Percentiles rank a stretch among this genome's conserved stretches.
phyloP scores from a whole-genome alignment of 371 early-diverging fungal species.

The Entomophthora muscae region DNA sequence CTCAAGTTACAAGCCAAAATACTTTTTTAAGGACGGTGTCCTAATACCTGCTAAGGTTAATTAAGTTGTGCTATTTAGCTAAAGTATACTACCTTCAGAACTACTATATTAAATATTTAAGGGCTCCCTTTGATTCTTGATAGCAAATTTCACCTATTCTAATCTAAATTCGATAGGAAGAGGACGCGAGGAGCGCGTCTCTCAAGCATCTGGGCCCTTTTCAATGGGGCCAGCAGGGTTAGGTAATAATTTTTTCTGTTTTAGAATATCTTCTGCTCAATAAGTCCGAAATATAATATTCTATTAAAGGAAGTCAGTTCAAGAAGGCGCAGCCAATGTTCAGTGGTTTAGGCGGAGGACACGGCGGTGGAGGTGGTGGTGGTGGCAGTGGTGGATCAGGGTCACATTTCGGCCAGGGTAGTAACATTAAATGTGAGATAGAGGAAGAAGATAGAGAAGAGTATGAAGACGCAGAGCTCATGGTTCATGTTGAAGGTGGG shows the following conservation, averaged over 20 bases:
- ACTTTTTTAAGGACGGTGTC: too few relatives aligned
- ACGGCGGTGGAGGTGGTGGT: not conserved
- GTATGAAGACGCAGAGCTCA: constrained; percentile 2
- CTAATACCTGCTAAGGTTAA: too few relatives aligned
- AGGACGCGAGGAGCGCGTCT: not conserved
- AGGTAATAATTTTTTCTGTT: too few relatives aligned
- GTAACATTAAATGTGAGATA: not conserved
- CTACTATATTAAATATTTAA: too few relatives aligned
- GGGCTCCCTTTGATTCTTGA: too few relatives aligned
- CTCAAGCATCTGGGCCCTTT: not conserved
- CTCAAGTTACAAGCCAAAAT: too few relatives aligned
- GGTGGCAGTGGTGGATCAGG: not conserved
- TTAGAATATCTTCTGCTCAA: too few relatives aligned
- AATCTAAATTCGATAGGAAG: too few relatives aligned
- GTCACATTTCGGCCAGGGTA: not conserved
- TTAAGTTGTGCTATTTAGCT: too few relatives aligned
- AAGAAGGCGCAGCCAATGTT: not conserved
- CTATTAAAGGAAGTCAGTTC: not conserved
- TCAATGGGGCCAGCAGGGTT: not conserved
- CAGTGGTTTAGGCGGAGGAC: not conserved
- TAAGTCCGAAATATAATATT: too few relatives aligned
- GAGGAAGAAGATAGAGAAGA: constrained; percentile 4
- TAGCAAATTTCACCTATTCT: too few relatives aligned
- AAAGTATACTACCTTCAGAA: too few relatives aligned
- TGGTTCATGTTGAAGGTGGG: not conserved